These are phyloP conservation scores for Calonectria pauciramosa DNA, from an alignment of 2,329 filamentous ascomycete genomes.

Conservation along the genomic window DNA sequence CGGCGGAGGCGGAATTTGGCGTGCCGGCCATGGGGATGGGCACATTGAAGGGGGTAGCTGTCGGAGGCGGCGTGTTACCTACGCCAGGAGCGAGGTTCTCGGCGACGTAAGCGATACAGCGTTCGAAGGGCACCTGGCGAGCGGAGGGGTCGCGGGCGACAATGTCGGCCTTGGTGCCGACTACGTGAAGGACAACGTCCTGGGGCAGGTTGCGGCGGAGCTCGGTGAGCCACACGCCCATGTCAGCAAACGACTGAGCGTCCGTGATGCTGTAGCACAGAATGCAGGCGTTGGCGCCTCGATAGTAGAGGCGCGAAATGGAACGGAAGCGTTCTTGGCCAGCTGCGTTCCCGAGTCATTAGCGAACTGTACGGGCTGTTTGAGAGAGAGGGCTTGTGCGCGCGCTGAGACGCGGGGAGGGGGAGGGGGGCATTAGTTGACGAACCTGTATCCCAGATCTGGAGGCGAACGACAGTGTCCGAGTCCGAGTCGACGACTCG, in stretches of 20 bases:
- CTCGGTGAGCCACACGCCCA: conserved; percentile 92
- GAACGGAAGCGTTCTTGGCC: conserved; percentile 96
- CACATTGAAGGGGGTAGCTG: conserved; percentile 60
- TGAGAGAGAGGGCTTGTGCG: not conserved
- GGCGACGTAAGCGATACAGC: conserved; percentile 95
- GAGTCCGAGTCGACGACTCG: conserved; percentile 86
- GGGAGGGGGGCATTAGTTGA: conserved; percentile 1
- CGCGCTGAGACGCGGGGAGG: conserved; percentile 2
- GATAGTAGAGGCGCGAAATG: conserved; percentile 96
- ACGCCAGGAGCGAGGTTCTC: conserved; percentile 86
- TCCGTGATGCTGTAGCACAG: conserved; percentile 96
- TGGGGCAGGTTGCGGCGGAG: conserved; percentile 82
- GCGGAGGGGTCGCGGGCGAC: conserved; percentile 84
- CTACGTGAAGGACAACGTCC: conserved; percentile 91
- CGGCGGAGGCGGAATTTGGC: conserved; percentile 27
- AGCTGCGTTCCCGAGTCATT: conserved; percentile 57
- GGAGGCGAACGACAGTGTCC: conserved; percentile 88
- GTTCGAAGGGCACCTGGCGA: conserved; percentile 92
- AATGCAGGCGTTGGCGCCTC: conserved; percentile 93
- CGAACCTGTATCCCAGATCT: conserved; percentile 92
- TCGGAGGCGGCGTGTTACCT: conserved; percentile 76
- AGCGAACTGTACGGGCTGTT: conserved; percentile 9
- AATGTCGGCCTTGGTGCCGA: conserved; percentile 93
- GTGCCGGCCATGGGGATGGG: conserved; percentile 38
- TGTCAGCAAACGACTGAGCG: conserved; percentile 86